Base-by-base conservation (phyloP, 768 basidiomycete species). In the Lactifluus pinguis region DNA sequence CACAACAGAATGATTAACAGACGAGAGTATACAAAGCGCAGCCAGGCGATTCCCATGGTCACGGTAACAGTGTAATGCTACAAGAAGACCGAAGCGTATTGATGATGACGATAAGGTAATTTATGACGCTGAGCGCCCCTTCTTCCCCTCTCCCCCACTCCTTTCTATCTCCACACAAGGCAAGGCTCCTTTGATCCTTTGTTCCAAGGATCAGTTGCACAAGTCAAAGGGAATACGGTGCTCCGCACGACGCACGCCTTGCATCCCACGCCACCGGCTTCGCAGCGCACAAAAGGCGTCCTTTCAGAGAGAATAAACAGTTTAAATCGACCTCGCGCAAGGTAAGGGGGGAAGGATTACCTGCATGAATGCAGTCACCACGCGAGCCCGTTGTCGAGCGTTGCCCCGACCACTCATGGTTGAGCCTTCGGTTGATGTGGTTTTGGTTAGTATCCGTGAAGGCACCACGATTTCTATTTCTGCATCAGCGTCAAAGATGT, bases 401-500 rank as follows among this genome's bases (percentile, higher is more conserved):
- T 36, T 47, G 38, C 50, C 30, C 32, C 49, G 54, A 44, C 36
- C 13, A 61, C 48, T 32, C 21, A 32, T 17, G 19, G 50, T 38
- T 7, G 58, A 60, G 25, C 54, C 44, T 9, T 49, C 29, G 17
- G 51, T 53, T 29, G 58, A 61, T 10, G 59, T 29, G 10, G 53
- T 39, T 21, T 63, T 57, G 32, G 51, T 38, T 29, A 55, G 48
- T 11, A 49, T 61, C 30, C 34, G 53, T 19, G 64, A 59, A 10
- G 63, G 53, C 25, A 44, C n/a, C 14, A 66, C 39, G 39, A 66
- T 66, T 42, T 66, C 65, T 56, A 66, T 65, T 30, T 65, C 63
- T 53, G 49, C 36, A 38, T 60, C 60, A 29, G 29, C 48, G 47
- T 60, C 58, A 53, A 66, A 65, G 49, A 66, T 65, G 34, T 66